Evolutionary conservation across 1,284 basidiomycete species (phyloP), one percentile per base, ranked within the genome.

Genomic region (Ustilago curta): DNA sequence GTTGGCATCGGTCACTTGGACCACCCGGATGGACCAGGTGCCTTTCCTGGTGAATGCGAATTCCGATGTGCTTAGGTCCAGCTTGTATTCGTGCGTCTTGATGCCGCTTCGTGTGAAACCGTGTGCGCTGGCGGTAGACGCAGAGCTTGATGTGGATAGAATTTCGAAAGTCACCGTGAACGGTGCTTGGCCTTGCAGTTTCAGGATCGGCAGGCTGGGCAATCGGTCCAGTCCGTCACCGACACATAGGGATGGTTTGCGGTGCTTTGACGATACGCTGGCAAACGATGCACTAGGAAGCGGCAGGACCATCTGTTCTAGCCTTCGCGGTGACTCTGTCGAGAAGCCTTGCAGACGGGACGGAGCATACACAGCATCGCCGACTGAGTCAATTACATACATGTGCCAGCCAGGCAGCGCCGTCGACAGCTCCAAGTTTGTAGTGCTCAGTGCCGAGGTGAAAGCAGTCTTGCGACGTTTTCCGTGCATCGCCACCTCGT

Each of bases 321-420:
- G 62, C 14, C 80, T 68, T 9, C 70, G 61, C 16, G 72, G 71
- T 1, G 77, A 81, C 3, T 49, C 90, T 86, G 81, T 91, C 86
- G 45, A 88, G 86, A 66, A 90, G 39, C 56, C 68, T 89, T 75
- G 92, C 91, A 62, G 89, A 85, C 57, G 55, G 18, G 78, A 67
- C 7, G 70, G 55, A 2, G 69, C 29, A 39, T 84, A 98, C n/a
- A 92, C 89, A 0, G 91, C 88, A 83, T 99, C 96, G 9, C 91
- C 92, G 21, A 98, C 89, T 78, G 92, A 91, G 71, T 91, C 90
- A 72, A 99, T 91, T 82, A 93, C 91, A 84, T 98, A 98, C 80
- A 90, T 91, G 82, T 95, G 92, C 60, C 90, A 89, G 3, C 95
- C 95, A 2, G 93, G 88, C 39, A 89, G 89, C 0, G 90, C 89